Conservation (phyloP, 805 yeast species). For the Sugiyamaella qingdaonensis region DNA sequence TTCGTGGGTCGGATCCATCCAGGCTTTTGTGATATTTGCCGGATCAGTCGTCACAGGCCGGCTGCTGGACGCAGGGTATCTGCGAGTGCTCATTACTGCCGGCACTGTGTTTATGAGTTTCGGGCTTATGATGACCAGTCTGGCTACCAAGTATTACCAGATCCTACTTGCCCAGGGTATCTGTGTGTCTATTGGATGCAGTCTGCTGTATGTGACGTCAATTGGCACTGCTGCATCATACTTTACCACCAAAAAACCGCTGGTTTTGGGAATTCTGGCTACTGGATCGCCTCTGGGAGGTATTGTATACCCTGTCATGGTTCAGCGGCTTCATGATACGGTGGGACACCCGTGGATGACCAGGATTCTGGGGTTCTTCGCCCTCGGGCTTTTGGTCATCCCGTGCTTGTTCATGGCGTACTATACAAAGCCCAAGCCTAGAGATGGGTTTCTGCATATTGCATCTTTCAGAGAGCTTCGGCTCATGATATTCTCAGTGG, state of each 20-base stretch:
- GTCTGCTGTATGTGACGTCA: slow-evolving; percentile 40
- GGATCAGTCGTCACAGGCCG: slow-evolving; percentile 23
- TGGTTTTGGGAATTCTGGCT: slow-evolving; percentile 41
- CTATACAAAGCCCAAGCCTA: slow-evolving; percentile 21
- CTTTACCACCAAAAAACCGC: slow-evolving; percentile 38
- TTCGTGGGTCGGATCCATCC: slow-evolving; percentile 26
- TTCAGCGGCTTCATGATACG: slow-evolving; percentile 32
- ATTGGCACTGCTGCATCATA: slow-evolving; percentile 41
- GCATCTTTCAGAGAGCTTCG: slow-evolving; percentile 14
- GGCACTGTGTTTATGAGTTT: slow-evolving; percentile 19
- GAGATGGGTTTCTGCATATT: slow-evolving; percentile 15
- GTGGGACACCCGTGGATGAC: slow-evolving; percentile 48
- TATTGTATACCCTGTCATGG: slow-evolving; percentile 41
- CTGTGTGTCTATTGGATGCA: slow-evolving; percentile 41
- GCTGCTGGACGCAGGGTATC: slow-evolving; percentile 20
- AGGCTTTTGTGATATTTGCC: slow-evolving; percentile 19
- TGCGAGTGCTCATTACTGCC: slow-evolving; percentile 16
- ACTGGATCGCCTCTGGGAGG: slow-evolving; percentile 50
- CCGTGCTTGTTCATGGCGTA: slow-evolving; percentile 21
- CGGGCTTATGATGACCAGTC: slow-evolving; percentile 24
- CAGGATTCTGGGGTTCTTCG: slow-evolving; percentile 39
- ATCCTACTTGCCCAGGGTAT: slow-evolving; percentile 47
- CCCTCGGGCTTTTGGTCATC: slow-evolving; percentile 25
- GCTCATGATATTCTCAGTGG: slow-evolving; percentile 17
- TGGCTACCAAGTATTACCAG: slow-evolving; percentile 40